Conservation (phyloP, 331 rosid species). For the Erythrophleum ivorense region DNA sequence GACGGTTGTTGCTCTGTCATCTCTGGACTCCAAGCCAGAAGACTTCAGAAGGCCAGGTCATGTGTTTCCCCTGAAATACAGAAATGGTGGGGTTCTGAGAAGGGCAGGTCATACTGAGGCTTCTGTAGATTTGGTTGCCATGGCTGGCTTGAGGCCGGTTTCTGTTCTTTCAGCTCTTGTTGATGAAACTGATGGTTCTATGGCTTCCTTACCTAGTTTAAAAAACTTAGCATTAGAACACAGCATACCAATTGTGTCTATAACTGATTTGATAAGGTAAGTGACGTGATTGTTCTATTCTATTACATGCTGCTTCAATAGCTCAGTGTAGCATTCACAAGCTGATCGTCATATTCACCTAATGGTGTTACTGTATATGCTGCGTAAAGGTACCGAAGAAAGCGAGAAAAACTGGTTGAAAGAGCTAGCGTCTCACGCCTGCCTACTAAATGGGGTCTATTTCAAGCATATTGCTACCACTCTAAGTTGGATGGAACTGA, state of each 20-base stretch:
- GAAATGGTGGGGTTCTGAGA: conserved; percentile 83
- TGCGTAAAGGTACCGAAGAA: conserved; percentile 74
- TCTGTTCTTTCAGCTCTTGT: conserved; percentile 77
- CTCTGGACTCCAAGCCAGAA: conserved; percentile 59
- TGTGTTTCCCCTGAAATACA: conserved; percentile 80
- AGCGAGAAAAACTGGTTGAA: conserved; percentile 79
- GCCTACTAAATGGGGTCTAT: conserved; percentile 87
- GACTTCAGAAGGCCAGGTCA: conserved; percentile 85
- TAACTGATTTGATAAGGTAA: conserved; percentile 88
- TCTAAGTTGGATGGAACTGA: conserved; percentile 83
- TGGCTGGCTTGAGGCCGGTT: conserved; percentile 72
- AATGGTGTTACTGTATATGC: not conserved
- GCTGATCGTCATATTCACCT: conserved; percentile 13
- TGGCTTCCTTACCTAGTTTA: conserved; percentile 63
- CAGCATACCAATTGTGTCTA: conserved; percentile 72
- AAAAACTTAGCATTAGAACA: conserved; percentile 60
- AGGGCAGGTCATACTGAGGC: conserved; percentile 94
- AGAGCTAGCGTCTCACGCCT: conserved; percentile 67
- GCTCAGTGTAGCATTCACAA: not conserved
- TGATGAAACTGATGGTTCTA: conserved; percentile 67
- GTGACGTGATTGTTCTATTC: not conserved
- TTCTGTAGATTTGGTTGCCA: conserved; percentile 74
- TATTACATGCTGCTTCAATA: not conserved
- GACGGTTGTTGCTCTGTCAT: conserved; percentile 69
- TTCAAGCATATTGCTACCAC: conserved; percentile 73